These are phyloP conservation scores for Sugiyamaella xylanicola DNA, from an alignment of 1,139 yeast genomes.

Conservation along the genomic window DNA sequence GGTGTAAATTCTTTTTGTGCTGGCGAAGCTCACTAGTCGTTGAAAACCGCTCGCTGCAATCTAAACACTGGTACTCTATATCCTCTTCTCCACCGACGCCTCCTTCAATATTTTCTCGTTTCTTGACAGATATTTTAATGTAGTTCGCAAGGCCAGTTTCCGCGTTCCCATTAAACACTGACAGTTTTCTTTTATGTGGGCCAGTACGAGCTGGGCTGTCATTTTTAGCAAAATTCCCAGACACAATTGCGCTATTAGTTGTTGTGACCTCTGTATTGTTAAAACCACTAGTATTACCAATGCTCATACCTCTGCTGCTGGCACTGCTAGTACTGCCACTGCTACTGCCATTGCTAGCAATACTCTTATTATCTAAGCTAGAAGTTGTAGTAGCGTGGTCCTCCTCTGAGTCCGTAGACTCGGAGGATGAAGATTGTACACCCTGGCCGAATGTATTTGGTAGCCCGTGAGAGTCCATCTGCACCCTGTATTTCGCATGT, in stretches of 20 bases:
- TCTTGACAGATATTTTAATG: slow-evolving; percentile 8
- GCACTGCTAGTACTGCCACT: too few species aligned
- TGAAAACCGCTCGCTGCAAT: slow-evolving; percentile 30
- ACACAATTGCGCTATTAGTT: too few species aligned
- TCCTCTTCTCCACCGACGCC: slow-evolving; percentile 1
- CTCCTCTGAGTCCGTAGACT: neutral
- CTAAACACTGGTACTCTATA: slow-evolving; percentile 26
- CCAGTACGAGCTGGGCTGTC: neutral
- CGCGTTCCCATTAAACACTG: neutral
- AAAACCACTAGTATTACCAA: too few species aligned
- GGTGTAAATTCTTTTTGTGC: slow-evolving; percentile 34
- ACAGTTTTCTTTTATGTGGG: neutral
- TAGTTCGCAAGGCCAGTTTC: slow-evolving; percentile 15
- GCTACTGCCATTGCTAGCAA: too few species aligned
- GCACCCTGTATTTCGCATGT: neutral
- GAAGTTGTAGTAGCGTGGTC: neutral
- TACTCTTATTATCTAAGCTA: too few species aligned
- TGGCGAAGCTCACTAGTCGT: slow-evolving; percentile 33
- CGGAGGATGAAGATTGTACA: neutral
- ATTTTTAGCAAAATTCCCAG: too few species aligned
- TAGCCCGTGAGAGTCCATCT: neutral
- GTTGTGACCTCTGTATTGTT: too few species aligned
- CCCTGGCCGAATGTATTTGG: neutral
- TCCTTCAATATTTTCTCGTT: neutral
- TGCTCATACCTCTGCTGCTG: too few species aligned